Percentiles rank a stretch among this genome's conserved stretches.
These are phyloP conservation scores for Nymphaea thermarum DNA, from an alignment of 164 flowering plant genomes.

Conservation along the genomic window DNA sequence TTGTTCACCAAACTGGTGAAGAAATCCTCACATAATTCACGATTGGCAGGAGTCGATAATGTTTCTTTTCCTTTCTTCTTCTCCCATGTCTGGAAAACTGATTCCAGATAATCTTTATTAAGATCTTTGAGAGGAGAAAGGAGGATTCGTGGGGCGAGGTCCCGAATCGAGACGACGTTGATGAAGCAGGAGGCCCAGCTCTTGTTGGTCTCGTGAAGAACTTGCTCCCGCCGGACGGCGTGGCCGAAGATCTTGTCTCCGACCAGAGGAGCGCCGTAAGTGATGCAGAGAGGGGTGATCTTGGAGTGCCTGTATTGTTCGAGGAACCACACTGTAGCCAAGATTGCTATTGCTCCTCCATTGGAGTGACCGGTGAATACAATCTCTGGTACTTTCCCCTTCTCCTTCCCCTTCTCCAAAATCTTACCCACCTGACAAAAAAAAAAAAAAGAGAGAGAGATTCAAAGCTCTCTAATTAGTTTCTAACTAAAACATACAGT, in stretches of 20 bases:
- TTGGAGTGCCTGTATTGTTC: constrained; percentile 21
- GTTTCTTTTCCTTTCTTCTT: constrained; percentile 18
- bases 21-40: constrained; percentile 7
- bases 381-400: constrained; percentile 11
- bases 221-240: constrained; percentile 30
- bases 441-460: too few species aligned
- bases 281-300: constrained; percentile 24
- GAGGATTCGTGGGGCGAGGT: constrained; percentile 53
- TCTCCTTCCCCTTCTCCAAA: too few species aligned
- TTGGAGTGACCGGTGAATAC: constrained; percentile 78
- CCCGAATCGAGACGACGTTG: constrained; percentile 45
- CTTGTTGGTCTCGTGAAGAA: constrained; percentile 4
- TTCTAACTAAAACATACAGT: too few species aligned
- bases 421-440: too few species aligned
- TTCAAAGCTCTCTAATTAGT: too few species aligned
- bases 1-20: constrained; percentile 31
- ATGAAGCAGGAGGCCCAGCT: constrained; percentile 48
- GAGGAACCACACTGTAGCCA: constrained; percentile 59
- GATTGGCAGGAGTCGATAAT: not conserved
- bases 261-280: constrained; percentile 75
- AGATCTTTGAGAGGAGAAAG: constrained; percentile 45
- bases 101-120: constrained; percentile 2
- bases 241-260: constrained; percentile 48
- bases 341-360: constrained; percentile 54
- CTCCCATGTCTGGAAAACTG: constrained; percentile 18